Conservation (phyloP, 2,329 filamentous ascomycete genomes). For the Sordariomycetes sp. region DNA sequence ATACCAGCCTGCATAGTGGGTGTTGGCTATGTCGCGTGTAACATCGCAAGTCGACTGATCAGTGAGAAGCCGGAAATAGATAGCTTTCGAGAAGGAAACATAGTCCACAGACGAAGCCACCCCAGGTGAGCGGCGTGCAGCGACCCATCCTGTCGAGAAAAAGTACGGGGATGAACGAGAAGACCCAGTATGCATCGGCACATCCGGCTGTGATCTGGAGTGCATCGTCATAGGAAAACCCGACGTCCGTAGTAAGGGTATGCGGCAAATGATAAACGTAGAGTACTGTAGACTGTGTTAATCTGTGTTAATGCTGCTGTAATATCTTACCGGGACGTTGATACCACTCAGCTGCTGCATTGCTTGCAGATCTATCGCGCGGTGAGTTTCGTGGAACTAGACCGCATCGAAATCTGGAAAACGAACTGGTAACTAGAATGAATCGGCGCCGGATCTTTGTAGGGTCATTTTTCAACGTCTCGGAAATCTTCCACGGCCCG, state of each 20-base stretch:
- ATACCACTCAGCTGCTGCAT: conserved; percentile 49
- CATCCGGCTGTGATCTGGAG: conserved; percentile 37
- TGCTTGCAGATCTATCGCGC: background rate
- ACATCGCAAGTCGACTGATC: conserved; percentile 13
- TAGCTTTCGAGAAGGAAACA: conserved; percentile 50
- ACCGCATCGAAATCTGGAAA: background rate
- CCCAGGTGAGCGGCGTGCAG: conserved; percentile 25
- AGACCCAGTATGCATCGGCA: conserved; percentile 32
- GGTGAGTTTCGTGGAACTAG: conserved; percentile 13
- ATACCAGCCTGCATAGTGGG: conserved; percentile 45
- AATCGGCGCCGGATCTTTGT: conserved; percentile 26
- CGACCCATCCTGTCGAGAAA: conserved; percentile 30
- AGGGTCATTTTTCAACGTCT: conserved; percentile 49
- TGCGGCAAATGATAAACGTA: conserved; percentile 50
- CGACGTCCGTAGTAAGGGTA: conserved; percentile 33
- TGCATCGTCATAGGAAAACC: conserved; percentile 27
- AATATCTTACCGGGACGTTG: conserved; percentile 23
- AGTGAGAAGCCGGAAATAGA: conserved; percentile 34
- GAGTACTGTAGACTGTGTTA: conserved; percentile 14
- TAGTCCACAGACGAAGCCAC: conserved; percentile 32
- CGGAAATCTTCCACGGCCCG: conserved; percentile 39
- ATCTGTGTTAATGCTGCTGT: background rate
- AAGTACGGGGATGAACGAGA: conserved; percentile 22
- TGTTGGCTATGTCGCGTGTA: no score
- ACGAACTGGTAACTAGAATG: background rate